Conservation (phyloP, 139 green algal species). For the Chlorella ohadii region DNA sequence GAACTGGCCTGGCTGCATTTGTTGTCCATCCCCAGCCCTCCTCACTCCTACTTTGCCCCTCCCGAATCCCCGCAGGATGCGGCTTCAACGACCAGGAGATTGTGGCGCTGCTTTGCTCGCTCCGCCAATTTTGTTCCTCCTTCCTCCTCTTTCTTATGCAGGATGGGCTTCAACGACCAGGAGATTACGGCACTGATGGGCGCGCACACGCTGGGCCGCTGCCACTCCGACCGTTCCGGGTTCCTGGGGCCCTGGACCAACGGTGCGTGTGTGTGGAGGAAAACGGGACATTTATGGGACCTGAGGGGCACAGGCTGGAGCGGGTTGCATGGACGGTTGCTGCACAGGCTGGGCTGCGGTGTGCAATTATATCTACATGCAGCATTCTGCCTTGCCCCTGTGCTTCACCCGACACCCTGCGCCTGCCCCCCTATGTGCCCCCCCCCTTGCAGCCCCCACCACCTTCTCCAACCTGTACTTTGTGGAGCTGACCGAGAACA, state of each 20-base stretch:
- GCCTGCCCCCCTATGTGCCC: background rate
- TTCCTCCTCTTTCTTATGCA: background rate
- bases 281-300: too few relatives aligned
- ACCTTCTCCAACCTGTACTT: conserved; percentile 93
- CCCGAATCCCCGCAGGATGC: conserved; percentile 69
- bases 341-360: too few relatives aligned
- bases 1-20: too few relatives aligned
- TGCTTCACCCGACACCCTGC: too few relatives aligned
- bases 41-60: background rate
- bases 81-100: conserved; percentile 83
- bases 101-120: conserved; percentile 92
- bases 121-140: too few relatives aligned
- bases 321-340: too few relatives aligned
- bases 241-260: conserved; percentile 67
- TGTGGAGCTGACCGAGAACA: conserved; percentile 75
- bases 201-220: conserved; percentile 87
- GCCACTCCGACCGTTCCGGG: conserved; percentile 86
- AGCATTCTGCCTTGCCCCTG: too few relatives aligned
- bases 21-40: too few relatives aligned
- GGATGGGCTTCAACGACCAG: conserved; percentile 83
- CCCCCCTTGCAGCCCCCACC: conserved; percentile 63
- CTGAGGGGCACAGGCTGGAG: too few relatives aligned
- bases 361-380: too few relatives aligned
- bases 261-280: too few relatives aligned
- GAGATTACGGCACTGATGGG: conserved; percentile 92